Evolutionary conservation across 2,329 filamentous ascomycete species (phyloP), one percentile per base, ranked within the genome.

Genomic region (Colletotrichum endophyticum): DNA sequence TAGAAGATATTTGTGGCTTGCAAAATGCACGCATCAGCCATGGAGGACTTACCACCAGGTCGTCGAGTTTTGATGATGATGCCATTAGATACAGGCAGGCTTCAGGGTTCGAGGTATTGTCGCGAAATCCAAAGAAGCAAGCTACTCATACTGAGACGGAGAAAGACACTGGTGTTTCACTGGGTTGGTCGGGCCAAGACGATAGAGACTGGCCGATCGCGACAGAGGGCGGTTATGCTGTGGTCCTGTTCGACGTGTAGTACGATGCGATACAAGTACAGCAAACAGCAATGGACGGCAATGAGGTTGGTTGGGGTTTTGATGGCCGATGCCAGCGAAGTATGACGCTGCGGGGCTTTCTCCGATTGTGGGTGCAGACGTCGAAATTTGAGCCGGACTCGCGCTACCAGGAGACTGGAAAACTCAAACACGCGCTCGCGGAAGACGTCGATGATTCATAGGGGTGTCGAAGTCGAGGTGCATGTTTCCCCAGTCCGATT

Each of bases 91-190:
- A n/a, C 16, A 22, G 28, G 27, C 7, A 30, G 22, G 49, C 64
- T 69, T 76, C 28, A 76, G 34, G 74, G 64, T 66, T 76, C 74
- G 64, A 73, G 70, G 56, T 76, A 76, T 74, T 62, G 74, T 73
- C 71, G 74, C 32, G 59, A 25, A 49, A 39, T 74, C 64, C 64
- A 66, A 62, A 66, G 63, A 53, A 61, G 74, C 70, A 59, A 71
- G 34, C 32, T 53, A 73, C 28, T 66, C 74, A 76, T 76, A 53
- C 27, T 76, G 74, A 27, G 22, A n/a, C 49, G 62, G 25, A 44
- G 6, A 69, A 28, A 27, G 13, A 19, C 44, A 36, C 19, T 57
- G 28, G 56, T 56, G 8, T 44, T 44, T 64, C 34, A 36, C 62
- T 28, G 62, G 22, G 34, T 12, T 44, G 34, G 34, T 27, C 13